Evolutionary conservation across 257 asterid genomes (phyloP).

Genomic region (Schizonepeta tenuifolia): DNA sequence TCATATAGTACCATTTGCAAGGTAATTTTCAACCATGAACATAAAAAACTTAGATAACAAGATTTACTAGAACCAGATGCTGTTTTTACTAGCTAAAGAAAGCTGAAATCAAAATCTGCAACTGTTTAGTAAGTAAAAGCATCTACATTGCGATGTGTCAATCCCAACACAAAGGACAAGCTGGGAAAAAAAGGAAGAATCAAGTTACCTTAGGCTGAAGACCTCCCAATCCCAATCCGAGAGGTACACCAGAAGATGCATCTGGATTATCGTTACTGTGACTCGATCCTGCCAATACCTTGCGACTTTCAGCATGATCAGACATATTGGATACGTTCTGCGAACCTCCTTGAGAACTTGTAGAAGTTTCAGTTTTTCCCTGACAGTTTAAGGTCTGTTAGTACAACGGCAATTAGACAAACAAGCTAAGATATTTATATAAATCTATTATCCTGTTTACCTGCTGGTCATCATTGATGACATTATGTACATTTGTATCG

Average conservation of each 20-base stretch:
- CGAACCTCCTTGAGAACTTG: constrained; percentile 38
- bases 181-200: not conserved
- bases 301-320: constrained; percentile 32
- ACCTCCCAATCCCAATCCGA: constrained; percentile 83
- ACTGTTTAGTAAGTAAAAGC: not conserved
- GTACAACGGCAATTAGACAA: constrained; percentile 15
- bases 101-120: constrained; percentile 8
- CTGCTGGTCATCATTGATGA: constrained; percentile 33
- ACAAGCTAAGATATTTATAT: constrained; percentile 27
- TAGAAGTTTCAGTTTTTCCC: constrained; percentile 46
- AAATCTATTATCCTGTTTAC: constrained; percentile 31
- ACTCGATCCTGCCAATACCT: constrained; percentile 43
- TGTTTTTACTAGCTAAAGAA: not conserved
- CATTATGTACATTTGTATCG: constrained; percentile 20
- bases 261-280: constrained; percentile 43
- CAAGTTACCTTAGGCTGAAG: constrained; percentile 79
- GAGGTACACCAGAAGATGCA: constrained; percentile 63
- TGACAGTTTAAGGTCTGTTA: constrained; percentile 36
- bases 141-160: not conserved
- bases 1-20: not conserved
- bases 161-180: constrained; percentile 14
- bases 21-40: not conserved
- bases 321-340: constrained; percentile 32
- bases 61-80: not conserved
- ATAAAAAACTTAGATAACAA: not conserved